These are phyloP conservation scores for Dendrobium nobile DNA, from an alignment of 106 monocot genomes.

Conservation along the genomic window DNA sequence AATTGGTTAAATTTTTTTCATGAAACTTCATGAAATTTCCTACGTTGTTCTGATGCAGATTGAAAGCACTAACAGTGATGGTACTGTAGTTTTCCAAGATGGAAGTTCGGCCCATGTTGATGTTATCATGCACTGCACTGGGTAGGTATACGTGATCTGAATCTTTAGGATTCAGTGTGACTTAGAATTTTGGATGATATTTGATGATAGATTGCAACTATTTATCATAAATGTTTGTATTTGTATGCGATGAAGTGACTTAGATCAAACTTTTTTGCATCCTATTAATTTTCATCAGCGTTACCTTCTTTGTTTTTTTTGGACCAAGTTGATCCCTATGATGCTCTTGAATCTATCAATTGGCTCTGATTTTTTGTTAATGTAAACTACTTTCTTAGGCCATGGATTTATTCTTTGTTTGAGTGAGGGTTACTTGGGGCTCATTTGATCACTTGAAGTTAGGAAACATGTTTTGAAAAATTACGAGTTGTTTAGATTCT, in stretches of 20 bases:
- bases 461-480: no score
- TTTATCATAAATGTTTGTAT: not conserved
- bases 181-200: not conserved
- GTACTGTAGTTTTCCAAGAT: constrained; percentile 41
- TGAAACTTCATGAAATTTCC: not conserved
- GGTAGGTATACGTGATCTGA: constrained; percentile 40
- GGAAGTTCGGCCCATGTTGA: constrained; percentile 42
- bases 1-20: not conserved
- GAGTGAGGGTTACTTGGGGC: no score
- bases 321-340: not conserved
- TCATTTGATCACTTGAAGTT: no score
- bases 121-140: constrained; percentile 95
- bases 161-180: not conserved
- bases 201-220: not conserved
- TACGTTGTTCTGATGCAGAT: constrained; percentile 35
- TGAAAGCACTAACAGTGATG: constrained; percentile 34
- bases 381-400: no score
- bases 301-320: not conserved
- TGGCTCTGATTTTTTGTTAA: no score
- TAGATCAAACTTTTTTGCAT: not conserved
- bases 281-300: not conserved
- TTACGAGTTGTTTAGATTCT: no score
- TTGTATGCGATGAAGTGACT: not conserved
- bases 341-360: no score
- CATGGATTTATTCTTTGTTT: no score